phyloP scores from a whole-genome alignment of 2,329 filamentous ascomycete genomes.

The Fusarium burgessii region DNA sequence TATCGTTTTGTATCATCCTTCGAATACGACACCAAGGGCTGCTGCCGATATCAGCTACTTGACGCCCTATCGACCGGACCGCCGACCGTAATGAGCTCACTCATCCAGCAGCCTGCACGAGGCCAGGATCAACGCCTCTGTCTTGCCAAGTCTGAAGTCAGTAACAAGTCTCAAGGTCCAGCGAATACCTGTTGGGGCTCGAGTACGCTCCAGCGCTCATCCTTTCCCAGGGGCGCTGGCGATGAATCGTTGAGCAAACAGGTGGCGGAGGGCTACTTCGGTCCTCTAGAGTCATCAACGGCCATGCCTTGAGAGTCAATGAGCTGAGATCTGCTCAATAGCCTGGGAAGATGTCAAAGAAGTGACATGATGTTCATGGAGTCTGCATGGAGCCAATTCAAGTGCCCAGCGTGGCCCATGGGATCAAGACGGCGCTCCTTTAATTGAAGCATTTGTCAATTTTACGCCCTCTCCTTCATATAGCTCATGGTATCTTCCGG shows the following conservation, averaged over 20 bases:
- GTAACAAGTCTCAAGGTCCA: too few relatives aligned
- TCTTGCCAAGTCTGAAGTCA: too few relatives aligned
- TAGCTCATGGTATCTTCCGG: rapidly evolving
- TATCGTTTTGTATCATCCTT: background rate
- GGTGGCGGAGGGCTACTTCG: background rate
- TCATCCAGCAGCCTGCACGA: background rate
- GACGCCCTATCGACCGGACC: background rate
- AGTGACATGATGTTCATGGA: background rate
- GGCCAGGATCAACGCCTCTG: too few relatives aligned
- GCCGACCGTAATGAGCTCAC: background rate
- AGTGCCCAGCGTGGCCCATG: background rate
- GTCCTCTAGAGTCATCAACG: background rate
- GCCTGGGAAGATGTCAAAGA: background rate
- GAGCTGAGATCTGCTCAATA: rapidly evolving
- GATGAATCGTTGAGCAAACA: background rate
- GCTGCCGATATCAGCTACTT: background rate
- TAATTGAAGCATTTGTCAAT: background rate
- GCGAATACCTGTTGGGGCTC: background rate
- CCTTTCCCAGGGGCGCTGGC: background rate
- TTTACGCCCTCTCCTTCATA: background rate
- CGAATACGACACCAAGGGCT: background rate
- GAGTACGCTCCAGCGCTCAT: background rate
- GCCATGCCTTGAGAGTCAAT: background rate
- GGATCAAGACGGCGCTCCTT: background rate
- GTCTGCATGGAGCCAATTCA: background rate